Evolutionary conservation across 2,329 filamentous ascomycete genomes (phyloP).

Genomic region (Hymenoscyphus fructigenus): DNA sequence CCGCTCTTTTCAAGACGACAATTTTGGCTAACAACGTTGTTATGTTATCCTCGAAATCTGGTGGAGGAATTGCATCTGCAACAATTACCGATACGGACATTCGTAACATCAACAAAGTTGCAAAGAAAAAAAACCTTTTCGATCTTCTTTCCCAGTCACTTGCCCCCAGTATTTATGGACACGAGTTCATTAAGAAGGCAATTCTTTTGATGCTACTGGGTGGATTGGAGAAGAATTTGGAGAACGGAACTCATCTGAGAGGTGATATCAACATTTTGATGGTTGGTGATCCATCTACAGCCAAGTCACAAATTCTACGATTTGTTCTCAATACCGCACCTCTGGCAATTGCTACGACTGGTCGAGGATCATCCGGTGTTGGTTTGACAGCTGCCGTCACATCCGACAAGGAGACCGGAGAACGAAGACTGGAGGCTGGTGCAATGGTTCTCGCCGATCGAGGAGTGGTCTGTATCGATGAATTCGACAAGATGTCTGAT

Average conservation of each 20-base stretch:
- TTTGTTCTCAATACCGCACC: slow-evolving; percentile 98
- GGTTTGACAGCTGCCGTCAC: slow-evolving; percentile 97
- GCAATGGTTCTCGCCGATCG: slow-evolving; percentile 98
- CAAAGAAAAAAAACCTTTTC: slow-evolving; percentile 92
- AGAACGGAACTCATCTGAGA: slow-evolving; percentile 95
- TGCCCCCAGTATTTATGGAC: slow-evolving; percentile 93
- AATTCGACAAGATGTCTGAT: slow-evolving; percentile 99
- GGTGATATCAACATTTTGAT: slow-evolving; percentile 99
- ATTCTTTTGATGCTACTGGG: slow-evolving; percentile 93
- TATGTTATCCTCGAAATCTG: slow-evolving; percentile 90
- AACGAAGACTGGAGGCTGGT: slow-evolving; percentile 90
- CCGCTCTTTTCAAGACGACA: slow-evolving; percentile 90
- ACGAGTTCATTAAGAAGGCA: slow-evolving; percentile 97
- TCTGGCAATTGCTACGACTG: slow-evolving; percentile 93
- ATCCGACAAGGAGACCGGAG: slow-evolving; percentile 94
- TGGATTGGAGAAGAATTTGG: slow-evolving; percentile 97
- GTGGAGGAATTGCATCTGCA: slow-evolving; percentile 87
- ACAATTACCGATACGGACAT: slow-evolving; percentile 96
- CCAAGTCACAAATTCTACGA: slow-evolving; percentile 95
- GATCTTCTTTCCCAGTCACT: slow-evolving; percentile 91
- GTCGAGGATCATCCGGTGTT: slow-evolving; percentile 93
- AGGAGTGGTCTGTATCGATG: slow-evolving; percentile 97
- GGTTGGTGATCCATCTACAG: slow-evolving; percentile 97
- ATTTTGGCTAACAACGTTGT: slow-evolving; percentile 95
- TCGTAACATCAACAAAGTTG: slow-evolving; percentile 95